Evolutionary conservation across 148 eudicot genomes (phyloP), one percentile per base, ranked within the genome.

Genomic region (Salicornia ramosissima): DNA sequence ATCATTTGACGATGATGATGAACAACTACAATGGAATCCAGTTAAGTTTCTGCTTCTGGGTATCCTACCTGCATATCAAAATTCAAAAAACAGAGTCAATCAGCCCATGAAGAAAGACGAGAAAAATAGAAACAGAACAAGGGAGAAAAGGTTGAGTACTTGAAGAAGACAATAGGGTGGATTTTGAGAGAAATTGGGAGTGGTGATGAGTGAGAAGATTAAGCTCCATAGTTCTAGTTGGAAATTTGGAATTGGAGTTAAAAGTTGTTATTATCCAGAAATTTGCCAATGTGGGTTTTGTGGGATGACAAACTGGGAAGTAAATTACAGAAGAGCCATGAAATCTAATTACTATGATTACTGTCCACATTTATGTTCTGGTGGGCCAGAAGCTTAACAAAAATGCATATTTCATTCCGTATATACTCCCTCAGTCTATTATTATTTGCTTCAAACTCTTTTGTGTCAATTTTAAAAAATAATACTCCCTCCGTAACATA

Each of bases 161-260:
- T 21, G 33, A 30, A 60, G 45, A 40, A 31, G 64, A 66, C 40
- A 1, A 34, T 14, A 52, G 56, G 28, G 10, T 39, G 61, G 72
- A 58, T 65, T 64, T 76, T 66, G 46, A 9, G 39, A 28, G 16
- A 34, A 71, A 43, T 10, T 40, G 67, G 5, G 75, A 39, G 11
- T 33, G 56, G 21, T 71, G 60, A 54, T 51, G 71, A 40, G 76
- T 71, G 12, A 72, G 2, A 31, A 71, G 80, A 36, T 72, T 67
- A 34, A 72, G 72, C 40, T 77, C 80, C 80, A 77, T 77, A 33
- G 68, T 39, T 24, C 71, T 40, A 14, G 54, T 61, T 60, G 33
- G 29, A 6, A 21, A 39, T 15, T 49, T 33, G 53, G 10, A 47
- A 28, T 31, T 53, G 39, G 78, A 51, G 34, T 65, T 26, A 43